Evolutionary conservation across 345 rosid genomes (phyloP), one percentile per base, ranked within the genome.

Genomic region (Gossypium arboreum): DNA sequence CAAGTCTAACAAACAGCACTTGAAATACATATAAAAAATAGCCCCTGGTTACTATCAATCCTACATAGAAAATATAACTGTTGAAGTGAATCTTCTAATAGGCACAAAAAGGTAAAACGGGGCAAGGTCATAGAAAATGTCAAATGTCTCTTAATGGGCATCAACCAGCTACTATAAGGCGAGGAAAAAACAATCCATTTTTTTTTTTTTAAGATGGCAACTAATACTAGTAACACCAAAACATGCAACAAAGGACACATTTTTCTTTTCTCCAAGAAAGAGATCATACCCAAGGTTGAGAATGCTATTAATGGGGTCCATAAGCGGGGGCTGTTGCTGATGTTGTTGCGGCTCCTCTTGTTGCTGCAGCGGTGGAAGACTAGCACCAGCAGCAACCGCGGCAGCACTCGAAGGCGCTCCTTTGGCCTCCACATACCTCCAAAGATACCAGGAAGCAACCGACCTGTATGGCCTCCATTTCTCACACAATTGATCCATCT

Each of bases 391-490:
- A 1, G 88, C 88, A 71, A 88, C 86, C 1, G 90, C 87, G 3
- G 81, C 86, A 0, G 92, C 92, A 85, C 85, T 89, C 0, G 92
- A 83, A 64, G 98, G 89, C 0, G 92, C 57, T 58, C 92, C 90
- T 68, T 88, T 95, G 13, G 90, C 69, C 83, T 93, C 97, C 77
- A 86, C 82, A 51, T 87, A 86, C 87, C 99, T 83, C 98, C 97
- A 91, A 60, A 95, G 80, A 74, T 93, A 95, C 98, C 97, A 93
- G 0, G 98, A 86, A 11, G 88, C 99, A 15, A 95, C 98, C 0
- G 98, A 95, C 76, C 97, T 83, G n/a, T 95, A 95, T 0, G 98
- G 97, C 82, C 97, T 90, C 99, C 99, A 95, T 62, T 89, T 93
- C 80, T 93, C 97, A 67, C 97, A 95, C 73, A 84, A 72, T 5